Evolutionary conservation across 164 flowering plant genomes (phyloP).

Genomic region (Aristolochia fimbriata): DNA sequence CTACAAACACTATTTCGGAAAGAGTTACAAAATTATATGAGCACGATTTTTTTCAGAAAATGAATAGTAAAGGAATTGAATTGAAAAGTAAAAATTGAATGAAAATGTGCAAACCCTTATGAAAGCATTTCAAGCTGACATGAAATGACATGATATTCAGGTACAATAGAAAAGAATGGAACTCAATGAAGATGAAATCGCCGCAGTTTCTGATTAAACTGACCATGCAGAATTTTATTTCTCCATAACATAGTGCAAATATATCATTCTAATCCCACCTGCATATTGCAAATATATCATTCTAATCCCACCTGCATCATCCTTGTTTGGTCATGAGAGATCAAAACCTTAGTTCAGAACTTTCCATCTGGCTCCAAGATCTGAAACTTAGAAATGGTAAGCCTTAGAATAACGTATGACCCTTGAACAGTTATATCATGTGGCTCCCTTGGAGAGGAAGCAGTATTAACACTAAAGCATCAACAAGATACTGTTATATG

Average conservation of each 20-base stretch:
- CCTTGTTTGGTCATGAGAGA: conserved; percentile 50
- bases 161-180: conserved; percentile 32
- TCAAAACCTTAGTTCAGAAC: conserved; percentile 63
- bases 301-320: conserved; percentile 95
- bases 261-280: conserved; percentile 64
- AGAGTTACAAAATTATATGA: too few species aligned
- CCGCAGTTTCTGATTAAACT: conserved; percentile 26
- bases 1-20: too few species aligned
- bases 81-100: not conserved
- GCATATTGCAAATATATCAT: conserved; percentile 33
- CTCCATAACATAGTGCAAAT: conserved; percentile 22
- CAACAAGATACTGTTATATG: conserved; percentile 4
- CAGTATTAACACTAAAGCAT: conserved; percentile 12
- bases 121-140: conserved; percentile 12
- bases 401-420: conserved; percentile 73
- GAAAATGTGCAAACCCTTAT: conserved; percentile 3
- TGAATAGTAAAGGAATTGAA: too few species aligned
- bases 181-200: conserved; percentile 29
- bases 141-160: conserved; percentile 25
- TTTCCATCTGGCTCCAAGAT: conserved; percentile 76
- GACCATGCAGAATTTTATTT: conserved; percentile 20
- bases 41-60: too few species aligned
- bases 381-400: conserved; percentile 97
- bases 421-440: conserved; percentile 27
- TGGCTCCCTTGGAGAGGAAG: conserved; percentile 31